Base-by-base conservation (phyloP, 2,329 filamentous ascomycete genomes). In the Paraconiothyrium sp. region DNA sequence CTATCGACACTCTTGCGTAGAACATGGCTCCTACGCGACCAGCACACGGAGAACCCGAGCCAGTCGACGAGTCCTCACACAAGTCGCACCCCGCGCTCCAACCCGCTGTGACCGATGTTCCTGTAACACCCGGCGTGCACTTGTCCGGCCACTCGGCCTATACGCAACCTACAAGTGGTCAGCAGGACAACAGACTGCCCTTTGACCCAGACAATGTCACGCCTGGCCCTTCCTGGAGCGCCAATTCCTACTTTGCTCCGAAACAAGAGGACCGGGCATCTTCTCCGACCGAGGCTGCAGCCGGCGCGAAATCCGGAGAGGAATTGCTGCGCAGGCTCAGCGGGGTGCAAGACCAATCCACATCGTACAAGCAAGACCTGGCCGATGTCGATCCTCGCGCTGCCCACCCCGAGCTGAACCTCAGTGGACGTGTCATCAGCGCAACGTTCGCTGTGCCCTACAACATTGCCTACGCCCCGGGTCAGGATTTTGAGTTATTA, bases 401-500 rank as follows among this genome's bases (percentile, higher is more conserved):
- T 51, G 83, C 85, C 37, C 84, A 89, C 70, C 85, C 87, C 7
- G 82, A 81, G 14, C 78, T 90, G 32, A 82, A 84, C 47, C 80
- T 90, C 54, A 89, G 84, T 61, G 88, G 88, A 20, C 83, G 85
- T 60, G 80, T 90, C 64, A 89, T 90, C 72, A 89, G 87, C 67
- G 88, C 86, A 24, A 84, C 86, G 13, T 88, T 89, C 66, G 86
- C 85, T 66, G 84, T 90, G 27, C 88, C 88, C 1, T 89, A 89
- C 78, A 86, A 84, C 66, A 76, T 89, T 44, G 80, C 80, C 27
- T 85, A 84, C 67, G 80, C 82, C 37, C 76, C 82, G 24, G 83
- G 83, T 16, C 81, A 81, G 24, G 83, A 87, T 64, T 90, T 87
- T 87, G 88, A 92, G 74, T 82, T 97, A 58, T 88, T 88, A 70